Base-by-base conservation (phyloP, 805 yeast genomes). In the Clavispora fructus region DNA sequence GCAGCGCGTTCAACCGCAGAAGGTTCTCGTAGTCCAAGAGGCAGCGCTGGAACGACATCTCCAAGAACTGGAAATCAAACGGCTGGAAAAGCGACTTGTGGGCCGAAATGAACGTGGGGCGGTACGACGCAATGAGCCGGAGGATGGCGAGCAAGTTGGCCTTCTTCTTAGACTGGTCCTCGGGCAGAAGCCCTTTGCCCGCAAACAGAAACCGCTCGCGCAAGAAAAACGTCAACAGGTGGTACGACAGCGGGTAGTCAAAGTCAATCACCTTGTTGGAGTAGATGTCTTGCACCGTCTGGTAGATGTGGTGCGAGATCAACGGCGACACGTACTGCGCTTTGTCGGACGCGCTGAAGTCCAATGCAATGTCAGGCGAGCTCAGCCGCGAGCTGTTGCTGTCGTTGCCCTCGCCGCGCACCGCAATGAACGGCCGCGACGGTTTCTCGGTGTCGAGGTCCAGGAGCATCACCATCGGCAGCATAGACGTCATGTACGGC, bases 71-170 rank as follows among this genome's bases (percentile, higher is more conserved):
- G 41, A 85, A 64, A 60, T 87, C 94, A 58, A 80, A 80, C 51
- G 85, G 90, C 55, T 79, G 83, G 45, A 71, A 60, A 38, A 87
- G 68, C 6, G 83, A 79, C 55, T 86, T 80, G 42, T 89, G 86
- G 1, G 90, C 83, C 17, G 89, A 80, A 16, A 84, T 85, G 56
- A 87, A 87, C 12, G 87, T 80, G 11, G 94, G 92, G 44, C 92
- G 69, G 58, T 83, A 84, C 55, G 79, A 69, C 44, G 83, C 85
- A 73, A 82, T 73, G 49, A 78, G 67, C 66, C 80, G 78, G 16
- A 80, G 75, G 38, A 82, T 77, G 41, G 63, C 58, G 19, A 71
- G 58, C 16, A 71, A 49, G 47, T 61, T 69, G 31, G 59, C 53
- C 25, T 74, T 52, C 43, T 70, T 69, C 8, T 45, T 47, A 35